Conservation (phyloP, 495 filamentous ascomycete genomes). For the Tricharina praecox region DNA sequence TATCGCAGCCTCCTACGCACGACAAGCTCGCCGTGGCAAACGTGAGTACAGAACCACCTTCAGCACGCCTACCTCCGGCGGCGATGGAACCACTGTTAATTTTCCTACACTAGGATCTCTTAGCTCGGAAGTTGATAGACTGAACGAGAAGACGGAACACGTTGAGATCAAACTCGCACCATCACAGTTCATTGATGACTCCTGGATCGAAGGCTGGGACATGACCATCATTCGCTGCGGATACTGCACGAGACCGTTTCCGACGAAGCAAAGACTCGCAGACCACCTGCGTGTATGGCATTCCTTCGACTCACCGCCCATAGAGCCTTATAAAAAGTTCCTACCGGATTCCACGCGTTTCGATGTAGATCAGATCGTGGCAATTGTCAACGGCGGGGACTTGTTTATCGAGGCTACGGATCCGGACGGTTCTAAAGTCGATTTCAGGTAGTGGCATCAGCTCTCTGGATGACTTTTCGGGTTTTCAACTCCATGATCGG, state of each 20-base stretch:
- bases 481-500: conserved; percentile 15
- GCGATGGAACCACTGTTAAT: too few relatives aligned
- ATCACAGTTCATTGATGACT: too few relatives aligned
- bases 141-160: too few relatives aligned
- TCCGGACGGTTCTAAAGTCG: not conserved
- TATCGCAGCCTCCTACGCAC: too few relatives aligned
- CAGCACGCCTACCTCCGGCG: too few relatives aligned
- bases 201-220: not conserved
- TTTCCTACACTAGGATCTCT: too few relatives aligned
- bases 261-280: not conserved
- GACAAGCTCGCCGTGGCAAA: too few relatives aligned
- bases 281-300: not conserved
- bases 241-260: not conserved
- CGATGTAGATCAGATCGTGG: not conserved
- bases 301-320: not conserved
- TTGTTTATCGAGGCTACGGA: not conserved
- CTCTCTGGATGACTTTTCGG: conserved; percentile 9
- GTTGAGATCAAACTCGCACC: too few relatives aligned
- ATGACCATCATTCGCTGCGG: not conserved
- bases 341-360: not conserved
- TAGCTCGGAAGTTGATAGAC: too few relatives aligned
- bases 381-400: not conserved
- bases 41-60: too few relatives aligned
- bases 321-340: not conserved
- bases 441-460: conserved; percentile 2